Base-by-base conservation (phyloP, 106 monocot species). In the Hemerocallis citrina region DNA sequence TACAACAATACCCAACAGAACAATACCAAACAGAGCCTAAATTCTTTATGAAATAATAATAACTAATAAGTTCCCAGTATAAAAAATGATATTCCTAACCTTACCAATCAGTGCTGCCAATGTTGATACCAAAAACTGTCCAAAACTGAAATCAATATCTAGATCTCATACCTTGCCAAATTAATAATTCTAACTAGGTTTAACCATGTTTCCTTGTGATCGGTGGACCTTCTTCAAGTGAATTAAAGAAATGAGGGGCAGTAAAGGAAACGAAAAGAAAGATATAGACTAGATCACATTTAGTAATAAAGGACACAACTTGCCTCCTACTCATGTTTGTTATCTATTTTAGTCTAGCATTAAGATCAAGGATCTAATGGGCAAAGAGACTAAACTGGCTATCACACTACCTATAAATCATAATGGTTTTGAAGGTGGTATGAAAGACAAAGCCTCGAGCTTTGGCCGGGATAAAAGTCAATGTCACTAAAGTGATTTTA, bases 401-500 rank as follows among this genome's bases (percentile, higher is more conserved):
- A 61, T 16, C 27, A 61, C 24, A 28, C 0, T 27, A 6, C 34
- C 19, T 14, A 10, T 29, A 41, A 41, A 15, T 61, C 7, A 27
- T 61, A 61, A 27, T 61, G 65, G 36, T 11, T 27, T 52, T 39
- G 21, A 52, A 41, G 54, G 36, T 71, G 71, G 62, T 35, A 69
- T 38, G 60, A 52, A 70, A 61, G 60, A 63, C 55, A 63, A 55
- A 36, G 57, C 61, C 68, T 75, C 67, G 74, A 74, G 67, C 61
- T 68, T 63, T 64, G 65, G 22, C 72, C 24, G 16, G 23, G 70
- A 63, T 78, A 78, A 78, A 78, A 72, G 39, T 55, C 59, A 47
- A 78, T 72, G 67, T 73, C 79, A 78, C 63, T 27, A 69, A 79
- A 74, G 74, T 46, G 47, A 48, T 72, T 60, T 45, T 71, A 28